Evolutionary conservation across 2,329 filamentous ascomycete species (phyloP), one percentile per base, ranked within the genome.

Genomic region (Colletotrichum paranaense): DNA sequence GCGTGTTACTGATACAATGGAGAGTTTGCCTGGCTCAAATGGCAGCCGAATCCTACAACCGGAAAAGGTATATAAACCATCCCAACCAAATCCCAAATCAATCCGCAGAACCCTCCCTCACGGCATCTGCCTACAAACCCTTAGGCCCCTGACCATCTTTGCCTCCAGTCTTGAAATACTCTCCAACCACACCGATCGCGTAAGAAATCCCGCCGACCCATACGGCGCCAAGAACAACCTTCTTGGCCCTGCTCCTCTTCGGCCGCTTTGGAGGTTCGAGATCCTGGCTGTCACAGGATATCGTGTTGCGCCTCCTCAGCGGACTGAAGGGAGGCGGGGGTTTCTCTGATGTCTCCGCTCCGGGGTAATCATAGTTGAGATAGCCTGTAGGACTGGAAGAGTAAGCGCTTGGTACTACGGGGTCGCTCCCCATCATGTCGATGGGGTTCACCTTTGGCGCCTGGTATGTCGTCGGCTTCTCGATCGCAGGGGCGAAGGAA

Each of bases 371-470:
- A 75, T 91, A 89, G 75, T 91, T 92, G 56, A 92, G 88, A 77
- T 91, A 93, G 0, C 90, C 91, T 1, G 91, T 92, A 1, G 91
- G 91, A 42, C 88, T 91, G 22, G 90, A 89, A 78, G 91, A 92
- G 65, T 88, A 89, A 5, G 88, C 88, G 7, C 84, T 82, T 2
- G 84, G 81, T 4, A 81, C 78, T 12, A 84, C 81, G 5, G 80
- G 77, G 4, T 81, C 78, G 67, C 80, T 82, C 59, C 86, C 85
- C 78, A 86, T 88, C 84, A 88, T 86, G 77, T 90, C 88, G 66
- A 93, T 90, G 0, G 91, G 90, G 76, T 92, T 92, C 75, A 90
- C 79, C 65, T 70, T 72, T 16, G 77, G 75, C 30, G 72, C 46
- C 58, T 75, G 58, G 55, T 75, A 75, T 3, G 57, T 67, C 46